Evolutionary conservation across 495 filamentous ascomycete species (phyloP).

Genomic region (Stereocaulon alpinum): DNA sequence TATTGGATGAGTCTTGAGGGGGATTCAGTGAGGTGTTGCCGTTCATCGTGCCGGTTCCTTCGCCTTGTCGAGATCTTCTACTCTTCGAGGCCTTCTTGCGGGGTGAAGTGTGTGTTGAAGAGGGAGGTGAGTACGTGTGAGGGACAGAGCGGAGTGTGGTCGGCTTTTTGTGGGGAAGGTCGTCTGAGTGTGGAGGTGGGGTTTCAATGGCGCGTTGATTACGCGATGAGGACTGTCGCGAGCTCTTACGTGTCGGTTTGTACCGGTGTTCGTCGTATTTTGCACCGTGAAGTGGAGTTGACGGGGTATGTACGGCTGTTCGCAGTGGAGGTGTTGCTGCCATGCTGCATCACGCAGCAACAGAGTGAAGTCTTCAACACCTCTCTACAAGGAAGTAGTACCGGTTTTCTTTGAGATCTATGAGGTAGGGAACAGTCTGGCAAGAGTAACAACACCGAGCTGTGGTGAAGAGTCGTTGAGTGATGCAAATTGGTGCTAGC

Average conservation of each 20-base stretch:
- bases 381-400: background rate
- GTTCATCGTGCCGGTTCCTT: conserved; percentile 6
- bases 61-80: background rate
- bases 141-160: conserved; percentile 5
- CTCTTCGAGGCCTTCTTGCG: conserved; percentile 34
- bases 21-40: background rate
- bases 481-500: background rate
- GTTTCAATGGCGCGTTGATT: conserved; percentile 26
- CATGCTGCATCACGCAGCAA: conserved; percentile 31
- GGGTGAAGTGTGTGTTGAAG: conserved; percentile 38
- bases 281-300: conserved; percentile 60
- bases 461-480: background rate
- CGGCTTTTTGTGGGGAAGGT: background rate
- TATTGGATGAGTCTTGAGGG: conserved; percentile 12
- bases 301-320: conserved; percentile 51
- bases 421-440: background rate
- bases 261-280: conserved; percentile 61
- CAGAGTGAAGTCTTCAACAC: background rate
- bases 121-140: conserved; percentile 36
- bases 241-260: conserved; percentile 43
- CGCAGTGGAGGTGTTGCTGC: conserved; percentile 57
- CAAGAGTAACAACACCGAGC: background rate
- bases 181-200: conserved; percentile 28
- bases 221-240: conserved; percentile 38
- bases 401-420: background rate